Conservation (phyloP, 768 basidiomycete species). For the Xerocomellus amylosporus region DNA sequence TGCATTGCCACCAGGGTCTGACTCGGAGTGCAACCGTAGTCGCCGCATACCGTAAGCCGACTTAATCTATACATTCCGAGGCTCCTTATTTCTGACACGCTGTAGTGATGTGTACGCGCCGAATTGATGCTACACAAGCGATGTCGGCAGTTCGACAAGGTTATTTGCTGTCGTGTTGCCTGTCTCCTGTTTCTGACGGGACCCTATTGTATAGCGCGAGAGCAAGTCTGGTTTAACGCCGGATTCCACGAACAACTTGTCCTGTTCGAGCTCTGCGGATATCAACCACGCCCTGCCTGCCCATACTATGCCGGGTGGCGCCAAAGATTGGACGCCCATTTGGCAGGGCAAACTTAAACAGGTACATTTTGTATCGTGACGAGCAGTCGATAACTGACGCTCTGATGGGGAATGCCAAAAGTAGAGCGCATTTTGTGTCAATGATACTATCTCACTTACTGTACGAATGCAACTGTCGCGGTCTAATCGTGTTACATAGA, state of each 20-base stretch:
- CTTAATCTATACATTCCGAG: neutral
- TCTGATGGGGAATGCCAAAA: constrained; percentile 8
- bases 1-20: constrained; percentile 65
- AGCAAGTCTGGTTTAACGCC: constrained; percentile 77
- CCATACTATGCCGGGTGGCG: constrained; percentile 71
- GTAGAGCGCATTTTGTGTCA: constrained; percentile 5
- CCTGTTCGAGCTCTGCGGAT: constrained; percentile 70
- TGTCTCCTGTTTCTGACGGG: constrained; percentile 1
- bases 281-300: constrained; percentile 54
- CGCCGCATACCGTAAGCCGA: constrained; percentile 67
- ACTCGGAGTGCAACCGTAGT: constrained; percentile 69
- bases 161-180: constrained; percentile 25
- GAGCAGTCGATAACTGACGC: constrained; percentile 9
- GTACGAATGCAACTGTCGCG: constrained; percentile 14
- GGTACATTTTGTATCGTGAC: neutral
- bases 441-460: constrained; percentile 14
- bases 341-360: constrained; percentile 32
- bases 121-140: constrained; percentile 55
- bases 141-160: constrained; percentile 60
- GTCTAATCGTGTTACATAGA: constrained; percentile 18
- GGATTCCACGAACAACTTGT: constrained; percentile 79
- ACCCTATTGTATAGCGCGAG: constrained; percentile 47
- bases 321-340: constrained; percentile 47
- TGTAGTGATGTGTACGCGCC: constrained; percentile 66
- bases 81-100: constrained; percentile 11